Base-by-base conservation (phyloP, 2,329 filamentous ascomycete genomes). In the Aspergillus fumigatiaffinis region DNA sequence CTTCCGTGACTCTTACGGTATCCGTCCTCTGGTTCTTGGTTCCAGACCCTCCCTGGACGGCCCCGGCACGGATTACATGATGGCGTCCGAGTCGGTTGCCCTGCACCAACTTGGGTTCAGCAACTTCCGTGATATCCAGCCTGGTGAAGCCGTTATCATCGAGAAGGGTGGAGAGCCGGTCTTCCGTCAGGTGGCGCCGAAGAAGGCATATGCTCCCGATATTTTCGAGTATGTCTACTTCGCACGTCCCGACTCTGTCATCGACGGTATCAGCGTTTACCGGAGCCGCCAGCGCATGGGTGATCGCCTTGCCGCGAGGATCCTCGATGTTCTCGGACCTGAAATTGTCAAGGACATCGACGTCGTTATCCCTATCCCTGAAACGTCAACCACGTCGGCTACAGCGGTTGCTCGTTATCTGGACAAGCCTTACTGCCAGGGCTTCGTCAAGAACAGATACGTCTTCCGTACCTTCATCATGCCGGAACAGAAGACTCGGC, bases 201-300 rank as follows among this genome's bases (percentile, higher is more conserved):
- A 82, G 64, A 82, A 84, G 65, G 80, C 82, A 17, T 96, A 96
- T 70, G 87, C 89, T 1, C 91, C 91, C 1, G 92, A 96, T 71
- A 89, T 91, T 60, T 94, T 95, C 68, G 90, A 95, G 75, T 91
- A 87, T 62, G 88, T 96, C 57, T 96, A 96, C 77, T 92, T 96
- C 66, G 88, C 90, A 14, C 82, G 92, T 1, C 90, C 90, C 0
- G 92, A 96, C 73, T 87, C 85, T 0, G 81, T 87, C 64, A 93
- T 96, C 56, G 92, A 96, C 68, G 91, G 91, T 20, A 95, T 96
- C 63, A 91, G 89, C 55, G 89, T 97, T 26, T 87, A 96, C 70
- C 85, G 87, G 63, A 91, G 88, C 64, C 85, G 92, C 53, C 87
- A 93, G 69, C 89, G 90, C 66, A 96, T 96, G 92, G 92, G 92